Evolutionary conservation across 2,329 filamentous ascomycete genomes (phyloP).

Genomic region (Penicillium sp.): DNA sequence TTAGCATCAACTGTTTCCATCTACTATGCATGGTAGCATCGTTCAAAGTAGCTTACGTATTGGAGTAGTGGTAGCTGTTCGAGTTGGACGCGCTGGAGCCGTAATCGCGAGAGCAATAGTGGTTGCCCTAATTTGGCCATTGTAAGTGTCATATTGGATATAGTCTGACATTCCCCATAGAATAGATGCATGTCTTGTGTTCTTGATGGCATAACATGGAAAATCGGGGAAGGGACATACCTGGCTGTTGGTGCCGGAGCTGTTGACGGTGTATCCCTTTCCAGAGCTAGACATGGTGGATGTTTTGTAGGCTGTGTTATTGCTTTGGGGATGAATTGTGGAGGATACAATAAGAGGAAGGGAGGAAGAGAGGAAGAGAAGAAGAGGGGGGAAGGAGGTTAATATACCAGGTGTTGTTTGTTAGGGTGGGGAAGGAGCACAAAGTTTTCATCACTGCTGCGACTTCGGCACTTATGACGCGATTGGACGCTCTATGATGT

Average conservation of each 20-base stretch:
- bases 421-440: background rate
- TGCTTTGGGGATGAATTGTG: background rate
- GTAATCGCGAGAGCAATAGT: conserved; percentile 65
- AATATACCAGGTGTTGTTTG: background rate
- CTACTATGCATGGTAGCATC: background rate
- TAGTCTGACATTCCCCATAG: background rate
- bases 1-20: background rate
- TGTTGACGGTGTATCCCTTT: conserved; percentile 39
- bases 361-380: background rate
- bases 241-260: conserved; percentile 61
- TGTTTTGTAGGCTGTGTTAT: background rate
- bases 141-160: background rate
- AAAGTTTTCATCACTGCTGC: background rate
- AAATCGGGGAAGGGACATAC: conserved; percentile 38
- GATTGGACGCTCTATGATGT: background rate
- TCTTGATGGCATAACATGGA: background rate
- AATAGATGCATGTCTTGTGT: background rate
- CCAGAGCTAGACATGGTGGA: conserved; percentile 17
- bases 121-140: conserved; percentile 56
- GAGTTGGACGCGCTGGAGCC: conserved; percentile 54
- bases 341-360: background rate
- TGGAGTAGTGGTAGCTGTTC: conserved; percentile 64
- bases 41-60: conserved; percentile 45
- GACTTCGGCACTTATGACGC: background rate
- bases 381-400: background rate